Base-by-base conservation (phyloP, 306 rosid genomes). In the Styphnolobium japonicum region DNA sequence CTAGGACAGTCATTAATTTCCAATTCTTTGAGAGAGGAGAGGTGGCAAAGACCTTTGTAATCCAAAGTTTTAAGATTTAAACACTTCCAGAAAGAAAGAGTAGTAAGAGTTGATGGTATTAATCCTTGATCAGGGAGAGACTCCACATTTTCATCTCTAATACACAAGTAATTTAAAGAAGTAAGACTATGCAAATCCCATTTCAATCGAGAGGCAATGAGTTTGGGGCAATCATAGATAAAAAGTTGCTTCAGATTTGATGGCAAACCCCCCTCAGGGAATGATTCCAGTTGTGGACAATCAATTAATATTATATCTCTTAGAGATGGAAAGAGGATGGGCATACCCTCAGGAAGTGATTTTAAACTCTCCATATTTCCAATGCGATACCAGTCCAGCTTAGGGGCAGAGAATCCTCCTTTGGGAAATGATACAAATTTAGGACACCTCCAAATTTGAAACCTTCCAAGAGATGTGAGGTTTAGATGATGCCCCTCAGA, bases 251-350 rank as follows among this genome's bases (percentile, higher is more conserved):
- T 14, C 0, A 64, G n/a, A 22, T 65, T 64, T 27, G 31, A 0
- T 11, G 81, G 73, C 73, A 49, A 64, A 0, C 29, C 65, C 9
- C 40, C 66, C 10, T 61, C 43, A 2, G 71, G 62, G 31, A 75
- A 61, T 31, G 71, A 75, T 16, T 62, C 62, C 3, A 76, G 0
- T 9, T 31, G 37, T 33, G 73, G 40, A 21, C 80, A 76, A 1
- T 7, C 1, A 0, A 0, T 0, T 22, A 55, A 7, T 0, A 4
- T 0, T 6, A 72, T 0, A 0, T 0, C 0, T n/a, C 11, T 7
- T 21, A 73, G 37, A 2, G 55, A 77, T 18, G 75, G 82, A 77
- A 77, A 56, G 21, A 67, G 40, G 34, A 9, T 36, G 14, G 46
- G 36, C 81, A 81, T 81, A 15, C 53, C 10, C 12, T 48, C 81